These are phyloP conservation scores for Tuber calosporum DNA, from an alignment of 495 filamentous ascomycete genomes.

Conservation along the genomic window DNA sequence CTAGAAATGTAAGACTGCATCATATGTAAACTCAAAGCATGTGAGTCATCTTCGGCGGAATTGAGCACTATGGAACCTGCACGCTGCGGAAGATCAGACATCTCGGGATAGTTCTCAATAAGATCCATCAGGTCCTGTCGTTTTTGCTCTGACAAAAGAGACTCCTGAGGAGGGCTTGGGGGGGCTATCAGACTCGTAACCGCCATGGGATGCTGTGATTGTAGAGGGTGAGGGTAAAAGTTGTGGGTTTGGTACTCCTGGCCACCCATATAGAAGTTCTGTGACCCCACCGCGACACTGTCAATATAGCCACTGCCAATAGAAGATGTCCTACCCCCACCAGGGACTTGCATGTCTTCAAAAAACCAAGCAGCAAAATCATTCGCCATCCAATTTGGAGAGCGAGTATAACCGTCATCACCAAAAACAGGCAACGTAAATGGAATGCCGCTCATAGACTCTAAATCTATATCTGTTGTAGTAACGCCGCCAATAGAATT, in stretches of 20 bases:
- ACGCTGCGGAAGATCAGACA: conserved; percentile 11
- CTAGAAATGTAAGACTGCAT: conserved; percentile 92
- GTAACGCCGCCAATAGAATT: conserved; percentile 42
- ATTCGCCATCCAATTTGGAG: conserved; percentile 79
- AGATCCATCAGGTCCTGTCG: conserved; percentile 74
- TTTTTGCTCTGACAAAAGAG: conserved; percentile 79
- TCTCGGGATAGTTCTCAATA: conserved; percentile 53
- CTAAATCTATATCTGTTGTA: conserved; percentile 49
- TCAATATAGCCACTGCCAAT: conserved; percentile 43
- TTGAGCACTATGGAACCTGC: conserved; percentile 3
- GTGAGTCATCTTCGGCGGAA: conserved; percentile 45
- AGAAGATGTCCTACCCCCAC: conserved; percentile 23
- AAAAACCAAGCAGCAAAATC: conserved; percentile 91
- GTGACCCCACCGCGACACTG: conserved; percentile 42
- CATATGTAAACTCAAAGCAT: conserved; percentile 82
- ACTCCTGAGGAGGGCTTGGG: conserved; percentile 58
- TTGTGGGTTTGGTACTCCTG: conserved; percentile 10
- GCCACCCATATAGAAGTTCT: conserved; percentile 29
- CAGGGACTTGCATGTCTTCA: conserved; percentile 49
- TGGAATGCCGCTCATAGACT: conserved; percentile 57
- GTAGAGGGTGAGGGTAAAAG: conserved; percentile 29
- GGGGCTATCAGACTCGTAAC: conserved; percentile 85
- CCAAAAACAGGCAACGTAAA: conserved; percentile 79
- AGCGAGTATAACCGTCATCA: conserved; percentile 68
- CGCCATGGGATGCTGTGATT: conserved; percentile 60